phyloP scores from a whole-genome alignment of 164 flowering plant genomes.

The Nelumbo lutea region DNA sequence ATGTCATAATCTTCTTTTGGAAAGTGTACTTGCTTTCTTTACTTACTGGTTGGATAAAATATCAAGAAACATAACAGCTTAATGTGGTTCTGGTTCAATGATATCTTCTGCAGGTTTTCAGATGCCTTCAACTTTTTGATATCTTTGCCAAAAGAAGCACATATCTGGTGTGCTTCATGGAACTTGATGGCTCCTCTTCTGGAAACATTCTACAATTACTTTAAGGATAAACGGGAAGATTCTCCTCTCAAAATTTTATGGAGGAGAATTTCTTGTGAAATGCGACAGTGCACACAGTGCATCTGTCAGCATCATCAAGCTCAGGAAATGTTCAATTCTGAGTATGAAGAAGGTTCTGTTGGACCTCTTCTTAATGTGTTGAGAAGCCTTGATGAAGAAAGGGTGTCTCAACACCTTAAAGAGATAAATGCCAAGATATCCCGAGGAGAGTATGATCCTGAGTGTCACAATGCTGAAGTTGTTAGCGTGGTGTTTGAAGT shows the following conservation, averaged over 20 bases:
- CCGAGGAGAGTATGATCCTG: conserved; percentile 38
- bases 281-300: conserved; percentile 74
- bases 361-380: conserved; percentile 71
- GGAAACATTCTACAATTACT: conserved; percentile 79
- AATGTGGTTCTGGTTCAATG: background rate
- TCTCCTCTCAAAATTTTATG: conserved; percentile 74
- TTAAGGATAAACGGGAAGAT: conserved; percentile 46
- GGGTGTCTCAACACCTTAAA: conserved; percentile 60
- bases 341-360: conserved; percentile 58
- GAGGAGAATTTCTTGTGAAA: conserved; percentile 69
- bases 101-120: conserved; percentile 56
- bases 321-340: conserved; percentile 54
- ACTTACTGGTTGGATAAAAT: background rate
- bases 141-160: conserved; percentile 47
- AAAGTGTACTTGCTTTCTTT: background rate
- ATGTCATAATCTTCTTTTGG: background rate
- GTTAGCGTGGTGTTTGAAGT: conserved; percentile 91
- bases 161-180: conserved; percentile 82
- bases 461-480: conserved; percentile 53
- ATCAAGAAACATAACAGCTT: background rate
- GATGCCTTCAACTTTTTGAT: conserved; percentile 70
- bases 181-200: conserved; percentile 85
- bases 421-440: conserved; percentile 53
- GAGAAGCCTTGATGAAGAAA: conserved; percentile 74
- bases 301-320: conserved; percentile 87